Evolutionary conservation across 2,329 filamentous ascomycete species (phyloP).

Genomic region (Curvularia eragrostidis): DNA sequence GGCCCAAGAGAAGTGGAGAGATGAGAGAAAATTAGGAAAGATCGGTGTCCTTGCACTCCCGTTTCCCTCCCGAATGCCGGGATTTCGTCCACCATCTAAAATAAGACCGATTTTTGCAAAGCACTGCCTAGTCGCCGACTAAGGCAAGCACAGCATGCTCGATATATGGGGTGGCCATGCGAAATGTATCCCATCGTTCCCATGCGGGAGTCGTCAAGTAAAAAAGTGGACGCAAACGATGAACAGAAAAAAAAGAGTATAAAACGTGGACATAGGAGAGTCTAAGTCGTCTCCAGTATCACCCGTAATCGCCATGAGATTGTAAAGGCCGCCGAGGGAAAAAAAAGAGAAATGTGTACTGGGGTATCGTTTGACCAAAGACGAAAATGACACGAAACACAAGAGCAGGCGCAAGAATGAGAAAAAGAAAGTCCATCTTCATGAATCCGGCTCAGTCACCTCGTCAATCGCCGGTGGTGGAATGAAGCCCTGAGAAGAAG

Average conservation of each 20-base stretch:
- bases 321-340: constrained; percentile 9
- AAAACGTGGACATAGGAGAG: neutral
- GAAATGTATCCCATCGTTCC: neutral
- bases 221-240: neutral
- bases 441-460: constrained; percentile 45
- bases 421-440: constrained; percentile 9
- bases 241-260: neutral
- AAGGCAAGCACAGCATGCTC: too few species aligned
- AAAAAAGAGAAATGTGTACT: constrained; percentile 15
- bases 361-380: constrained; percentile 24
- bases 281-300: constrained; percentile 9
- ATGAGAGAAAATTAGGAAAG: neutral
- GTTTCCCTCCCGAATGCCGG: neutral
- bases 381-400: constrained; percentile 15
- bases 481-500: constrained; percentile 46
- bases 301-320: constrained; percentile 4
- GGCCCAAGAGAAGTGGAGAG: neutral
- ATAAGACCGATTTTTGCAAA: neutral
- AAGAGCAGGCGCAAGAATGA: constrained; percentile 2
- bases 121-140: neutral
- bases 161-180: neutral
- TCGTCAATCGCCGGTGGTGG: constrained; percentile 57
- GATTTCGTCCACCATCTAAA: neutral
- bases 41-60: neutral
- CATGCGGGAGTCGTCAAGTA: neutral